Evolutionary conservation across 2,329 filamentous ascomycete species (phyloP), one percentile per base, ranked within the genome.

Genomic region (Mycocentrospora acerina): DNA sequence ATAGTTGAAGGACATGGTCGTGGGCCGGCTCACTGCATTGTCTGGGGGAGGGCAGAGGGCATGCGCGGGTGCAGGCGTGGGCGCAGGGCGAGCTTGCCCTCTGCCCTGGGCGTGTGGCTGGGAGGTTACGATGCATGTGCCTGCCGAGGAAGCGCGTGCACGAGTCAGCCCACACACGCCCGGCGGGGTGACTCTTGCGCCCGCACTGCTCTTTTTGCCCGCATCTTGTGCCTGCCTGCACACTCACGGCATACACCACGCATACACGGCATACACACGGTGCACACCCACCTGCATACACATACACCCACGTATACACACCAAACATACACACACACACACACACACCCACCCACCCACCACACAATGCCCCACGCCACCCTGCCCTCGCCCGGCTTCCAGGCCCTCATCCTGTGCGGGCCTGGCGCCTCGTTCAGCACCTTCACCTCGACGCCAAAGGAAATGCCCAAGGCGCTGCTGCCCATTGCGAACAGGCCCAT

Each of bases 401-500:
- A 91, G 73, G 88, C 87, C 56, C 71, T 93, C 51, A 88, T 93
- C 42, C 77, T 93, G 33, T 93, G 88, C 63, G 88, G 88, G 3
- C 88, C 88, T 16, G 88, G 88, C 37, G 87, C 85, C 7, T 90
- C 85, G 0, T 85, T 93, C 53, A 83, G 85, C 30, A 91, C 88
- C 1, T 91, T 93, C 64, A 90, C 86, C 2, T 83, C 86, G 3
- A 88, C 84, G 46, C 85, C 87, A 4, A 82, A 86, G 68, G 85
- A 90, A 60, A 83, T 87, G 45, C 87, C 88, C 8, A 93, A 93
- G 69, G 87, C 88, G 8, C 78, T 93, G 15, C 71, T 93, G 7
- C 88, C 88, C 5, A 86, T 93, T 43, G 88, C 88, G 24, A 93
- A 93, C 65, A 72, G 88, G 53, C 88, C 88, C 1, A 93, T 93